Base-by-base conservation (phyloP, 345 rosid genomes). In the Syzygium grande region DNA sequence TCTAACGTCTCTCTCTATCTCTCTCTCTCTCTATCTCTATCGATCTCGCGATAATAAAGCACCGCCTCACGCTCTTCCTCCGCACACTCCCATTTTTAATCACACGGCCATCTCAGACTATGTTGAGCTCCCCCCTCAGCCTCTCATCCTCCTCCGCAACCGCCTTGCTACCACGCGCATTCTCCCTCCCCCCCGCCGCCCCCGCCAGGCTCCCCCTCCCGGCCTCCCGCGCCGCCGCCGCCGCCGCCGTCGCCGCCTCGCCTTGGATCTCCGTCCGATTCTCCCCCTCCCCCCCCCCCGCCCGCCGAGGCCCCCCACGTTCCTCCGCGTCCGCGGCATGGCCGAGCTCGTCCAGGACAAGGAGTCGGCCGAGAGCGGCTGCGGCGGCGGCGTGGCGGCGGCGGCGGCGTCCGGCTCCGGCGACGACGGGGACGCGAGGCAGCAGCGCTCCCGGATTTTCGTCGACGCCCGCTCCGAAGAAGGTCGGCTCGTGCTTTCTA, bases 391-490 rank as follows among this genome's bases (percentile, higher is more conserved):
- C 84, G 21, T 89, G 90, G 90, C 92, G 43, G 87, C 84, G 15
- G 90, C 91, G 59, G 85, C 89, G 10, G 87, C 85, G 29, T 85
- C 52, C 83, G 92, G 59, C 65, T n/a, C 89, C 63, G 27, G 89
- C 78, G 65, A 89, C 54, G 89, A 43, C 53, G 27, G 49, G 85
- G 91, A 89, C 90, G 87, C 86, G 54, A 89, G 38, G 80, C 80
- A 83, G 87, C 97, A 93, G 87, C 97, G 92, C 89, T 91, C 94
- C 7, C 96, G 96, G 87, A 91, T 96, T 54, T 95, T 97, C 89
- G 90, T 95, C 63, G 95, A 96, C 86, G 99, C 93, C 27, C 92
- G 90, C 52, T 92, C 94, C 51, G 98, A 93, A 88, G 87, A 94
- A 93, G 99, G 99, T 98, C 87, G 84, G 59, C 9, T 87, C 23